Conservation (phyloP, 78 protist species). For the Chrysochromulina parva region DNA sequence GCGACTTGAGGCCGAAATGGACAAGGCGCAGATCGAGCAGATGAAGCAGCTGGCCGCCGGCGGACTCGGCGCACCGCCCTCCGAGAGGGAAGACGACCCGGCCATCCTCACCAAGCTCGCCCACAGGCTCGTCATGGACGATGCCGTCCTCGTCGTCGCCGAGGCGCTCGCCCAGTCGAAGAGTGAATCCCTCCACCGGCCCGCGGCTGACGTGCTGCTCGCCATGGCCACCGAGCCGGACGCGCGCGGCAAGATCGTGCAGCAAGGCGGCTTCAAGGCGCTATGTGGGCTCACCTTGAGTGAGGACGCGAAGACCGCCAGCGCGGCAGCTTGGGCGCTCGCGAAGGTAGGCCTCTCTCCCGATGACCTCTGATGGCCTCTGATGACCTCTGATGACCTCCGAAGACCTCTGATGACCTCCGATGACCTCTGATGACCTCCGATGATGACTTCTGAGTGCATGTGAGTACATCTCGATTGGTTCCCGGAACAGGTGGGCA, state of each 20-base stretch:
- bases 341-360: not conserved
- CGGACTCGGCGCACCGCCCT: not conserved
- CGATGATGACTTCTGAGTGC: no score
- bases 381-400: no score
- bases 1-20: slow-evolving; percentile 6
- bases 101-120: not conserved
- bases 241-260: not conserved
- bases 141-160: not conserved
- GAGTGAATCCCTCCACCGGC: not conserved
- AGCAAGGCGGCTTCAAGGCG: slow-evolving; percentile 26
- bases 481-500: not conserved
- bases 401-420: no score
- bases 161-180: not conserved
- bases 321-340: not conserved
- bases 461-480: no score
- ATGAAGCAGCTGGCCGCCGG: slow-evolving; percentile 17
- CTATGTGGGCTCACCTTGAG: not conserved
- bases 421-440: no score
- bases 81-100: not conserved
- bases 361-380: no score
- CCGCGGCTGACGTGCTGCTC: not conserved
- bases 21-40: slow-evolving; percentile 20
- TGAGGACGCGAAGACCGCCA: not conserved
- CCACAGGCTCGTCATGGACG: not conserved
- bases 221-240: not conserved